These are phyloP conservation scores for Mariannaea sp. DNA, from an alignment of 2,329 filamentous ascomycete genomes.

Conservation along the genomic window DNA sequence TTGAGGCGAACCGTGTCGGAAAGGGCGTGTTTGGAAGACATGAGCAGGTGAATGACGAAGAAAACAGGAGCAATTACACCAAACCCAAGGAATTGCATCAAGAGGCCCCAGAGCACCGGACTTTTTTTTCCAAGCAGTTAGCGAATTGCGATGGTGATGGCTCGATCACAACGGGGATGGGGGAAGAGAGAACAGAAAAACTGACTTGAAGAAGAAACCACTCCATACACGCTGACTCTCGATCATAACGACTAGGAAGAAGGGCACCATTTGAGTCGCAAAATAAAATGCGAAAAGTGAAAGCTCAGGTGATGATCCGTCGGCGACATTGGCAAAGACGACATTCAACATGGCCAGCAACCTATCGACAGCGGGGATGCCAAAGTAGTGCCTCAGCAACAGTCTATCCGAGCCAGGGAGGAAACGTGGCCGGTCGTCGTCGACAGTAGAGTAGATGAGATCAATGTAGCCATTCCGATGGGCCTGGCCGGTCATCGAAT, in stretches of 20 bases:
- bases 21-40: slow-evolving; percentile 16
- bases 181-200: no score
- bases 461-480: slow-evolving; percentile 30
- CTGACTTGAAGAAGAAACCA: slow-evolving; percentile 31
- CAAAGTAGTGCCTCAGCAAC: slow-evolving; percentile 27
- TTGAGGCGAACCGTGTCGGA: slow-evolving; percentile 25
- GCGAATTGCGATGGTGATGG: background rate
- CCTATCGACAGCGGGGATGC: slow-evolving; percentile 25
- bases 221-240: slow-evolving; percentile 27
- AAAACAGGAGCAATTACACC: slow-evolving; percentile 33
- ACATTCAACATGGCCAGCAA: slow-evolving; percentile 27
- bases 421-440: slow-evolving; percentile 24
- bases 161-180: background rate
- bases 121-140: slow-evolving; percentile 17
- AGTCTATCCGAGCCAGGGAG: slow-evolving; percentile 29
- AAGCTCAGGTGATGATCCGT: slow-evolving; percentile 31
- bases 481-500: slow-evolving; percentile 32
- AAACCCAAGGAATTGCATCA: slow-evolving; percentile 30
- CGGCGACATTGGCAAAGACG: slow-evolving; percentile 31
- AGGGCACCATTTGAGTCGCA: slow-evolving; percentile 26
- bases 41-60: slow-evolving; percentile 27
- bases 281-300: slow-evolving; percentile 33
- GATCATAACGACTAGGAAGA: slow-evolving; percentile 30
- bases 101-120: slow-evolving; percentile 32
- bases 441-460: slow-evolving; percentile 17